Evolutionary conservation across 2,329 filamentous ascomycete species (phyloP).

Genomic region (Cladobotryum protrusum): DNA sequence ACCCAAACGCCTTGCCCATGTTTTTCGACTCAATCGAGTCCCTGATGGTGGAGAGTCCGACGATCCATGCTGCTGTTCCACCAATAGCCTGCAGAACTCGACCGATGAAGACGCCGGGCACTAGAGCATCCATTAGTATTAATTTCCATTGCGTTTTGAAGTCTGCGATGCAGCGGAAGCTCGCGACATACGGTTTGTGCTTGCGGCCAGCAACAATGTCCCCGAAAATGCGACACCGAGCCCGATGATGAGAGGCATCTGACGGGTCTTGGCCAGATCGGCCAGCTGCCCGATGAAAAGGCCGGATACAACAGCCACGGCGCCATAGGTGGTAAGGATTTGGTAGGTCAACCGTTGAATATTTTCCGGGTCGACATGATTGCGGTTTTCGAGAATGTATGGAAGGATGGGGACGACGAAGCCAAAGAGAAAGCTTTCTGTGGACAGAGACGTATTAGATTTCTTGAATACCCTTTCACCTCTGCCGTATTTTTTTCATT

Average conservation of each 20-base stretch:
- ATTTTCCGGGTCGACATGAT: neutral
- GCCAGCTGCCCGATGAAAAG: conserved; percentile 2
- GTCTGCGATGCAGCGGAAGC: neutral
- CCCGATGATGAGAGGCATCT: neutral
- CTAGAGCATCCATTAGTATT: neutral
- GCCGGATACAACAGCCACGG: neutral
- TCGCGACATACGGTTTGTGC: neutral
- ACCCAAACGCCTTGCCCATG: neutral
- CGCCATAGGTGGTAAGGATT: neutral
- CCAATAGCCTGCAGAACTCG: conserved; percentile 1
- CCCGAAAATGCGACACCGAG: neutral
- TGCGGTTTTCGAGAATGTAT: neutral
- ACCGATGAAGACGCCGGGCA: neutral
- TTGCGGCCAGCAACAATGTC: neutral
- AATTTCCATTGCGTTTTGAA: neutral
- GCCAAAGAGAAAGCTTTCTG: conserved; percentile 1
- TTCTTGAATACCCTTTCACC: neutral
- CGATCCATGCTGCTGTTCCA: neutral
- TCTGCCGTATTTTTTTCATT: neutral
- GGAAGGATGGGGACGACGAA: conserved; percentile 2
- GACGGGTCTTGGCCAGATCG: neutral
- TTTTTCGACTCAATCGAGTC: neutral
- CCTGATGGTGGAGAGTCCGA: neutral
- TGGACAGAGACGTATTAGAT: neutral
- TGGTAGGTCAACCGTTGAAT: conserved; percentile 1